These are phyloP conservation scores for Glycine tomentella DNA, from an alignment of 306 rosid genomes.

Conservation along the genomic window DNA sequence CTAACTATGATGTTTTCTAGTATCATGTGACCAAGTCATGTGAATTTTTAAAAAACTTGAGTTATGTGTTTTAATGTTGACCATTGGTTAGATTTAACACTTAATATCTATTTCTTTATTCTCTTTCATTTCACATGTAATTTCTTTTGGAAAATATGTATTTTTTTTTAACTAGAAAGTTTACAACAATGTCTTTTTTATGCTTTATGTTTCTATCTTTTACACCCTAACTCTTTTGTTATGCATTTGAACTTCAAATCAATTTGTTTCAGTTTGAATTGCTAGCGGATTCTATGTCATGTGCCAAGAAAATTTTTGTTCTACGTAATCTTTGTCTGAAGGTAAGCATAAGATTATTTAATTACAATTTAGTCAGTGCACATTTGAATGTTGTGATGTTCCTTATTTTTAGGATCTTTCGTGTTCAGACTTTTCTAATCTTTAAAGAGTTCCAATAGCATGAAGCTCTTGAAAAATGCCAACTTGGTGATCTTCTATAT, in stretches of 20 bases:
- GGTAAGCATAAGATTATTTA: constrained; percentile 55
- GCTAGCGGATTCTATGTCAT: constrained; percentile 76
- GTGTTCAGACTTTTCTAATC: constrained; percentile 6
- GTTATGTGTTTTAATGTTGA: too few relatives aligned
- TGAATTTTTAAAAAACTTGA: too few relatives aligned
- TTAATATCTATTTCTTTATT: too few relatives aligned
- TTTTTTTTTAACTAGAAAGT: too few relatives aligned
- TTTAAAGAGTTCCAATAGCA: neutral
- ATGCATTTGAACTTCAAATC: constrained; percentile 23
- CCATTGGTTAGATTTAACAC: too few relatives aligned
- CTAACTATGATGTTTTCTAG: too few relatives aligned
- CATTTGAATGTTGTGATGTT: constrained; percentile 25
- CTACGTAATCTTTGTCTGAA: constrained; percentile 90
- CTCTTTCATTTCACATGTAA: too few relatives aligned
- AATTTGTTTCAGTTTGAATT: constrained; percentile 72
- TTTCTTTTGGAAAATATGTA: too few relatives aligned
- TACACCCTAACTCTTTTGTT: constrained; percentile 10
- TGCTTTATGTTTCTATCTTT: constrained; percentile 28
- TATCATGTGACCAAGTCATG: too few relatives aligned
- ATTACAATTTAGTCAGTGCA: constrained; percentile 31
- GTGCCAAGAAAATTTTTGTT: constrained; percentile 78
- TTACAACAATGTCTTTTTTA: too few relatives aligned
- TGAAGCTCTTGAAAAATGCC: constrained; percentile 34
- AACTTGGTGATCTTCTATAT: too few relatives aligned
- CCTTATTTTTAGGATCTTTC: constrained; percentile 16